These are phyloP conservation scores for Tremella yokohamensis DNA, from an alignment of 768 basidiomycete genomes.

Conservation along the genomic window DNA sequence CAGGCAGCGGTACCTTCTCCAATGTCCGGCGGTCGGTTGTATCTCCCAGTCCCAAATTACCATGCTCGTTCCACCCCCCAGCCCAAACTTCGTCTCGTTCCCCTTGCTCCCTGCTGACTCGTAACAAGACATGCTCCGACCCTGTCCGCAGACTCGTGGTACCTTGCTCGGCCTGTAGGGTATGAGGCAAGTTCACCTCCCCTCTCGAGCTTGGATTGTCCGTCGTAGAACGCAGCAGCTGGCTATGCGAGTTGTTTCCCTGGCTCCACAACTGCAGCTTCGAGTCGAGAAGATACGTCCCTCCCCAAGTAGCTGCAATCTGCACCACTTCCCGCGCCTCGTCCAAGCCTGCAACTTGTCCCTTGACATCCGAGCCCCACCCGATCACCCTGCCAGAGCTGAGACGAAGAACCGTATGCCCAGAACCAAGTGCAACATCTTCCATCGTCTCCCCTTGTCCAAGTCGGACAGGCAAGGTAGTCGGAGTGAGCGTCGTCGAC, in stretches of 20 bases:
- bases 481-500: slow-evolving; percentile 30
- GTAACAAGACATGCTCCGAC: slow-evolving; percentile 75
- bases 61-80: slow-evolving; percentile 99
- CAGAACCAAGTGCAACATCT: slow-evolving; percentile 56
- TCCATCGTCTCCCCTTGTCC: slow-evolving; percentile 50
- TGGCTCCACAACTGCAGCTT: slow-evolving; percentile 10
- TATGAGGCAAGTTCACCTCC: slow-evolving; percentile 7
- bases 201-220: neutral
- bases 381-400: slow-evolving; percentile 56
- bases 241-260: slow-evolving; percentile 41
- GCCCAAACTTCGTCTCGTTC: slow-evolving; percentile 60
- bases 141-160: slow-evolving; percentile 61
- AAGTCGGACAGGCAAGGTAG: slow-evolving; percentile 55
- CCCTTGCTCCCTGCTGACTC: neutral
- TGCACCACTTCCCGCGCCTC: slow-evolving; percentile 1
- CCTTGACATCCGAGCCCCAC: slow-evolving; percentile 70
- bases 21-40: slow-evolving; percentile 59
- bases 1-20: slow-evolving; percentile 49
- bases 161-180: slow-evolving; percentile 5
- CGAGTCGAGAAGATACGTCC: slow-evolving; percentile 24
- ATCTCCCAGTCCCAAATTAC: slow-evolving; percentile 73
- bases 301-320: slow-evolving; percentile 36
- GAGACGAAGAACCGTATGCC: slow-evolving; percentile 57
- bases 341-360: slow-evolving; percentile 57
- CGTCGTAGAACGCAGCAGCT: slow-evolving; percentile 27